Evolutionary conservation across 352 stramenopile species (phyloP).

Genomic region (Pythium phragmitis): DNA sequence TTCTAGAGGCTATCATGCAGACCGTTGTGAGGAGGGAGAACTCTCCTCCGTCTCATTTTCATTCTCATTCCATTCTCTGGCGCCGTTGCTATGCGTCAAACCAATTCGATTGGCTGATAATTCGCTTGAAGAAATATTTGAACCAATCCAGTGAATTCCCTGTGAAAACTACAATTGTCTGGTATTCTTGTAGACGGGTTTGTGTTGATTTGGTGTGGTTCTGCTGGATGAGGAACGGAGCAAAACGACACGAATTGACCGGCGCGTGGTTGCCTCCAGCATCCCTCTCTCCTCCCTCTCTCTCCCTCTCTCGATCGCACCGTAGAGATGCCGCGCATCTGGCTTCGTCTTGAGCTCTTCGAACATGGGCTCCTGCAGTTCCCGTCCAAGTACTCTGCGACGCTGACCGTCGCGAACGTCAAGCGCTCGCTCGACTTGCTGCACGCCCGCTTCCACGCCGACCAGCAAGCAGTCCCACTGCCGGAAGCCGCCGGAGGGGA

Average conservation of each 20-base stretch:
- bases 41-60: too few relatives aligned
- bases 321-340: conserved; percentile 58
- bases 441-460: conserved; percentile 42
- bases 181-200: neutral
- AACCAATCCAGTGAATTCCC: neutral
- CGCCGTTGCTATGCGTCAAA: neutral
- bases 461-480: neutral
- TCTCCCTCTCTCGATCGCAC: neutral
- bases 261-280: neutral
- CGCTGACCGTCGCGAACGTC: conserved; percentile 63
- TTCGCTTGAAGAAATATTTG: neutral
- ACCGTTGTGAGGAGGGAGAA: too few relatives aligned
- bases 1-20: too few relatives aligned
- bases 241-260: conserved; percentile 6
- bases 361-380: conserved; percentile 78
- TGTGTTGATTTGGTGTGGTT: neutral
- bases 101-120: neutral
- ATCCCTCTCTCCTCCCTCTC: neutral
- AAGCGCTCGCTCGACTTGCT: conserved; percentile 59
- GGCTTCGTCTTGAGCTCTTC: conserved; percentile 84
- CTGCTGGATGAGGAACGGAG: neutral
- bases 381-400: conserved; percentile 64
- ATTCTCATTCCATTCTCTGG: too few relatives aligned
- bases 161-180: neutral
- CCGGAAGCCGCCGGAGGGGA: conserved; percentile 32